Evolutionary conservation across 2,329 filamentous ascomycete species (phyloP), one percentile per base, ranked within the genome.

Genomic region (Diaporthe sp.): DNA sequence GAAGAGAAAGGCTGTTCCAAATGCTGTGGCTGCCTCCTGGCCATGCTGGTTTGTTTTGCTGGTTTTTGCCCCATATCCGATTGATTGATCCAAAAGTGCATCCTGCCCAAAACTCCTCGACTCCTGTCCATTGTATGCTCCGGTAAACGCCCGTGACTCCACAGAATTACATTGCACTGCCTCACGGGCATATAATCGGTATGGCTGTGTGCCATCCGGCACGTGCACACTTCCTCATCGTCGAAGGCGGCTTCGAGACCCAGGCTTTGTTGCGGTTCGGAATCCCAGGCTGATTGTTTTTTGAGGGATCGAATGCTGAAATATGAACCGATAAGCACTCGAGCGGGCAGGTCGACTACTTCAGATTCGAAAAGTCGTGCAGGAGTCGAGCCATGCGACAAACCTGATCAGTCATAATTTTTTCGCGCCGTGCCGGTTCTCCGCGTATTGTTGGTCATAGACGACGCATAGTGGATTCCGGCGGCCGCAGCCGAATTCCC

Each of bases 91-190:
- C 64, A 19, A 47, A 50, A 67, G 33, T 67, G 64, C 45, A 52
- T 52, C 45, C 42, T 28, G 45, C 45, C 45, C 64, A 52, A 35
- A 64, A 67, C 64, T 67, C 64, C 61, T 25, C 30, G 22, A 52
- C 64, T 67, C 64, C 64, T 52, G 19, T 50, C 45, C 64, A 5
- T 28, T 52, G 64, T 52, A 67, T 67, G 42, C 64, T 67, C 64
- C 64, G 64, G 47, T 50, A 25, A 67, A 67, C 47, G 64, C 64
- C 64, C 64, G 30, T 22, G 47, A 67, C 64, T 50, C 64, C 64
- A 52, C 45, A 52, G 52, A 67, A 52, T 64, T 45, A 67, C 28
- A 50, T 35, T 67, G 47, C 64, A 67, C 64, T 67, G 64, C 64
- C 64, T 52, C 64, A 28, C 64, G 64, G 64, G 45, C 45, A 28